Conservation (phyloP, 2,329 filamentous ascomycete genomes). For the Penicillium sp. region DNA sequence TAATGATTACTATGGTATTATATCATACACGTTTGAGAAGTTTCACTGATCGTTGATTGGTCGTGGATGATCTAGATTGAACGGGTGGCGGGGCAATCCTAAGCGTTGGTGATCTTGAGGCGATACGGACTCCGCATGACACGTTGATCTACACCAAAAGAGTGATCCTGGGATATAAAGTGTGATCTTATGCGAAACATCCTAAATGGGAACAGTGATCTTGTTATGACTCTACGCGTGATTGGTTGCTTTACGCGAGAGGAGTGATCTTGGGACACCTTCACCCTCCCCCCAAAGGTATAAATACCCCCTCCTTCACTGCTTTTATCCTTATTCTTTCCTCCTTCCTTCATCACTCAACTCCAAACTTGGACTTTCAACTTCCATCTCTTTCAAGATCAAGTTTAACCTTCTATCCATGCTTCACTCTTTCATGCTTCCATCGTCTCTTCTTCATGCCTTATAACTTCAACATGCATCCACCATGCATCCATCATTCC, state of each 20-base stretch:
- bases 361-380: background rate
- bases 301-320: background rate
- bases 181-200: too few species aligned
- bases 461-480: background rate
- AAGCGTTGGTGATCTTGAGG: too few species aligned
- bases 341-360: background rate
- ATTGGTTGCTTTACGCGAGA: too few species aligned
- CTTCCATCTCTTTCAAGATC: background rate
- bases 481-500: background rate
- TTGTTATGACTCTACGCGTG: too few species aligned
- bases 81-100: too few species aligned
- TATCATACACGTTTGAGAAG: too few species aligned
- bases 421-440: background rate
- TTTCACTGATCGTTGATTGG: too few species aligned
- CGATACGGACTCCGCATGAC: too few species aligned
- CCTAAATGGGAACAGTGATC: too few species aligned
- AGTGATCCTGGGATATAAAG: background rate
- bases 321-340: background rate
- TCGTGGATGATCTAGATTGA: too few species aligned
- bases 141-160: too few species aligned
- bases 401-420: background rate
- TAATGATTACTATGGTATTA: too few species aligned
- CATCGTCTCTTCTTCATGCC: background rate
- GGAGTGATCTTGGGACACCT: background rate
- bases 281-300: background rate